Conservation (phyloP, 2,329 filamentous ascomycete species). For the Botrytis galanthina region DNA sequence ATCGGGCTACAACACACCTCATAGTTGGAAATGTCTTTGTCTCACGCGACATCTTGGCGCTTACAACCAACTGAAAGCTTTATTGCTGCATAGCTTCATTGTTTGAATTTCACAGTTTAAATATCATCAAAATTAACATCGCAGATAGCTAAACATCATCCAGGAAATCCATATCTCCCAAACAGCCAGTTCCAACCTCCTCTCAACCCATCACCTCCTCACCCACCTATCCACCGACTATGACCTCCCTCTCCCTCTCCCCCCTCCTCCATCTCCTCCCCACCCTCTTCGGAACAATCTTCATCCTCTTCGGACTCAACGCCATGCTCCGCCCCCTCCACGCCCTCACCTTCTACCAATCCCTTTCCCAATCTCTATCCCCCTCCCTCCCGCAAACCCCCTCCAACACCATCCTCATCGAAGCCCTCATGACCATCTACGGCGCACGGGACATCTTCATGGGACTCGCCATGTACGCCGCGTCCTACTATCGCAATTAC, state of each 20-base stretch:
- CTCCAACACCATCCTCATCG: constrained; percentile 37
- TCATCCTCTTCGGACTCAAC: constrained; percentile 42
- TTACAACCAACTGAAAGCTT: neutral
- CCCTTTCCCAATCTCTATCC: neutral
- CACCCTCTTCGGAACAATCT: constrained; percentile 21
- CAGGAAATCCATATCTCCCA: neutral
- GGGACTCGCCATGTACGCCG: constrained; percentile 42
- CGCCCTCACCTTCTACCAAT: constrained; percentile 41
- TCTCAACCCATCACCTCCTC: neutral
- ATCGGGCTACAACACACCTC: no score
- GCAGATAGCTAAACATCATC: neutral
- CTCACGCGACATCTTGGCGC: neutral
- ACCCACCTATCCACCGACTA: neutral
- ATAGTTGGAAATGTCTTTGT: neutral
- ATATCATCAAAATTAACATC: neutral
- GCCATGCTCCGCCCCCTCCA: constrained; percentile 36
- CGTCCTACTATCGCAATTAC: constrained; percentile 42
- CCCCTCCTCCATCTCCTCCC: constrained; percentile 14
- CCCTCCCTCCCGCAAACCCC: no score
- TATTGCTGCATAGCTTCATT: neutral
- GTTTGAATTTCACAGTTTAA: neutral
- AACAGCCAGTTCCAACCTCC: neutral
- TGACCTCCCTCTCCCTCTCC: neutral
- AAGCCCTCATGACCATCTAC: constrained; percentile 47
- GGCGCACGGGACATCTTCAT: constrained; percentile 51